Conservation (phyloP, 352 stramenopile genomes). For the Pythium folliculosum region DNA sequence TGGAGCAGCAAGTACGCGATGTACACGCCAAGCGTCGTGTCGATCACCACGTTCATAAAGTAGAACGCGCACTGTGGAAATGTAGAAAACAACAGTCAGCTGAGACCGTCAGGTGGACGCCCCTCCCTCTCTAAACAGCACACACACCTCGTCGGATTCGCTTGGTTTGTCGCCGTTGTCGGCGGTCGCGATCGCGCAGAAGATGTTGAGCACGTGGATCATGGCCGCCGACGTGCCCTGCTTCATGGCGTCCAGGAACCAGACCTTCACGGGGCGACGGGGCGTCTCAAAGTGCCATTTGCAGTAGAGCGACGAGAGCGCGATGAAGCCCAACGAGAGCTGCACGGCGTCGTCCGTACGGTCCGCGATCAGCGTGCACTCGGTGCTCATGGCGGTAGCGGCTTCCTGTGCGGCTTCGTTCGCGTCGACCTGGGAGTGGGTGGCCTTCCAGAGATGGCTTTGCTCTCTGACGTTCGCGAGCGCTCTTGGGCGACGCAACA, state of each 20-base stretch:
- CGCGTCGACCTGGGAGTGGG: conserved; percentile 4
- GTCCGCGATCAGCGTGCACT: conserved; percentile 72
- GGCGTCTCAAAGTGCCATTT: conserved; percentile 78
- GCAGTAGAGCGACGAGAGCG: conserved; percentile 73
- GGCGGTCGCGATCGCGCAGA: conserved; percentile 74
- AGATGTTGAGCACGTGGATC: conserved; percentile 81
- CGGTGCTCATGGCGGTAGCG: conserved; percentile 36
- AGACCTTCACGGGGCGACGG: conserved; percentile 61
- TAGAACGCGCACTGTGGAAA: conserved; percentile 73
- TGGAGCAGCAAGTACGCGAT: conserved; percentile 79
- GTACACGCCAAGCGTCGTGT: conserved; percentile 81
- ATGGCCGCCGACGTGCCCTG: conserved; percentile 78
- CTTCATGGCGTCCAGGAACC: conserved; percentile 87
- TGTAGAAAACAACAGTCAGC: neutral
- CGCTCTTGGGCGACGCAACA: neutral
- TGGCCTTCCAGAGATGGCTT: neutral
- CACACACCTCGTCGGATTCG: conserved; percentile 60
- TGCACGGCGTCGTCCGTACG: conserved; percentile 75
- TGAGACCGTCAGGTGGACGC: neutral
- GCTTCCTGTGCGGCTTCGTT: neutral
- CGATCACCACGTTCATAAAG: conserved; percentile 87
- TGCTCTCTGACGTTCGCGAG: conserved; percentile 7
- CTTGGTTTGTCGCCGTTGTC: conserved; percentile 50
- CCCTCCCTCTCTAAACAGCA: neutral
- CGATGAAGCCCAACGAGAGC: conserved; percentile 72